A percentile compares a stretch with the other conserved stretches of the same genome.
Evolutionary conservation across 306 rosid species (phyloP).

Genomic region (Inga oerstediana): DNA sequence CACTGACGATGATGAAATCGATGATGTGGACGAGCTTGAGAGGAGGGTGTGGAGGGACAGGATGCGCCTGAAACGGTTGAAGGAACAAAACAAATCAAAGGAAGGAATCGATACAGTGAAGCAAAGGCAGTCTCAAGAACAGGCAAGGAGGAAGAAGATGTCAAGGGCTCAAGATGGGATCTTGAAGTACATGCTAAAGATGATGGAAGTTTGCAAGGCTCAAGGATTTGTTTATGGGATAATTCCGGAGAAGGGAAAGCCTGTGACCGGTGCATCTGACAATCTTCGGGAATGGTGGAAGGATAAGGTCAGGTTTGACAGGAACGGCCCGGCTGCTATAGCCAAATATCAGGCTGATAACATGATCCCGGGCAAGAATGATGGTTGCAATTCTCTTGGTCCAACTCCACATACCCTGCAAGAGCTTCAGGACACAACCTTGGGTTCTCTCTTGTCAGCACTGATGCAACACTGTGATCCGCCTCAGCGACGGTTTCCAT

Average conservation of each 20-base stretch:
- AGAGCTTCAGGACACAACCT: constrained; percentile 82
- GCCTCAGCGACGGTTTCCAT: constrained; percentile 73
- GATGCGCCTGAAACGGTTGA: constrained; percentile 61
- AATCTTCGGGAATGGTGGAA: constrained; percentile 93
- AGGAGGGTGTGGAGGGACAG: constrained; percentile 77
- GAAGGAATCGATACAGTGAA: constrained; percentile 60
- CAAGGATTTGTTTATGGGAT: constrained; percentile 89
- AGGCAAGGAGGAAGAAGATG: constrained; percentile 91
- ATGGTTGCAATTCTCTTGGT: constrained; percentile 58
- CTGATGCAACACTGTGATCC: constrained; percentile 80
- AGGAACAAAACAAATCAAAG: constrained; percentile 60
- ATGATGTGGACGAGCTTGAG: constrained; percentile 65
- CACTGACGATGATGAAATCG: constrained; percentile 64
- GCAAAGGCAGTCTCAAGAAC: constrained; percentile 80
- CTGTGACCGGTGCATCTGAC: constrained; percentile 80
- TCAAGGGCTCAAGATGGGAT: constrained; percentile 88
- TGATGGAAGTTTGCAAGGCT: constrained; percentile 90
- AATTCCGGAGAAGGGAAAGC: constrained; percentile 83
- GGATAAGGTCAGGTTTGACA: constrained; percentile 80
- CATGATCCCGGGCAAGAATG: constrained; percentile 60
- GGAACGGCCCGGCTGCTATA: constrained; percentile 84
- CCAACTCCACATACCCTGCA: constrained; percentile 82
- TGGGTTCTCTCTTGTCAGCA: constrained; percentile 81
- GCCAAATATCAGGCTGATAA: constrained; percentile 72
- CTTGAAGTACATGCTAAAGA: constrained; percentile 81